phyloP scores from a whole-genome alignment of 176 grass and related monocot species.

The Hordeum marinum region DNA sequence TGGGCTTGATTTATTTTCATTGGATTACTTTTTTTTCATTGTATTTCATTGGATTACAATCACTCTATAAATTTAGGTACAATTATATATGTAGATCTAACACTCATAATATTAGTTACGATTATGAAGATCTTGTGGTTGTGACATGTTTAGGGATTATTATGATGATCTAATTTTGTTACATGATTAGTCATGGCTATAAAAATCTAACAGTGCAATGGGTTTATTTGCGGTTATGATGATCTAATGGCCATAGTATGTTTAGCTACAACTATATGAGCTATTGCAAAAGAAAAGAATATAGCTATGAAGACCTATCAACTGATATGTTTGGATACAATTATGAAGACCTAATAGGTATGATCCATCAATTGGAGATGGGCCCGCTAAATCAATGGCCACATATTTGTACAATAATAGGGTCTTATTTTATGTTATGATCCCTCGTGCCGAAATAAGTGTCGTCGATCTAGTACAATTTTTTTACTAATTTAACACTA shows the following conservation, averaged over 20 bases:
- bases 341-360: not conserved
- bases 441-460: too few species aligned
- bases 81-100: not conserved
- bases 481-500: too few species aligned
- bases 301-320: too few species aligned
- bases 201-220: not conserved
- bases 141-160: too few species aligned
- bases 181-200: not conserved
- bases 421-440: too few species aligned
- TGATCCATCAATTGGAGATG: not conserved
- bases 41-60: not conserved
- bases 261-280: too few species aligned
- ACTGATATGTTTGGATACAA: not conserved
- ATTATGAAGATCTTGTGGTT: too few species aligned
- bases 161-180: not conserved
- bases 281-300: too few species aligned
- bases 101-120: too few species aligned
- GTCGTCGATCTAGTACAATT: too few species aligned
- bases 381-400: too few species aligned
- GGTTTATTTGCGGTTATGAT: not conserved
- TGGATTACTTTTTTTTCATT: not conserved
- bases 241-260: not conserved
- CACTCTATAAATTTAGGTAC: not conserved
- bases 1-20: not conserved
- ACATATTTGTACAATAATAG: too few species aligned